Percentiles rank a stretch among this genome's conserved stretches.
These are phyloP conservation scores for Aspergillus japonicus DNA, from an alignment of 2,329 filamentous ascomycete genomes.

Conservation along the genomic window DNA sequence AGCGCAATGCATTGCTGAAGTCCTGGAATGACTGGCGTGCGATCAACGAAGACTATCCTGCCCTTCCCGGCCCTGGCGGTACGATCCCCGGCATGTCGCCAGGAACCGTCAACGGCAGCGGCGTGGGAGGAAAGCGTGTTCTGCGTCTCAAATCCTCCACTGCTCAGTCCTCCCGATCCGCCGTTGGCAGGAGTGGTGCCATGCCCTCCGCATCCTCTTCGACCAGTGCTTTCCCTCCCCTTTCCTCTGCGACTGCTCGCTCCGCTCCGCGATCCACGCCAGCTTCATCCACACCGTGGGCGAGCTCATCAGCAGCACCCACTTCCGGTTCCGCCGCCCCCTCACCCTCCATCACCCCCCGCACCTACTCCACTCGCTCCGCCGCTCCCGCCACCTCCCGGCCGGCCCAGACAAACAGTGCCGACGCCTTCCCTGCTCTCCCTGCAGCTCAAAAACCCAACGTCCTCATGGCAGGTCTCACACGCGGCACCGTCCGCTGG, in stretches of 20 bases:
- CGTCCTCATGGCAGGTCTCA: slow-evolving; percentile 52
- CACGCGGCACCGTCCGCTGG: slow-evolving; percentile 48
- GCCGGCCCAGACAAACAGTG: slow-evolving; percentile 24
- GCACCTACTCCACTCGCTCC: slow-evolving; percentile 25
- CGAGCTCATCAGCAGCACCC: slow-evolving; percentile 17
- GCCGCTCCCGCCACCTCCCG: slow-evolving; percentile 24
- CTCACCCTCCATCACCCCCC: slow-evolving; percentile 25
- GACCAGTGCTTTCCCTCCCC: slow-evolving; percentile 48
- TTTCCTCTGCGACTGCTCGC: slow-evolving; percentile 32
- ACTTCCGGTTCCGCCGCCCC: slow-evolving; percentile 18
- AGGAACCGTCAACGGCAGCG: slow-evolving; percentile 50
- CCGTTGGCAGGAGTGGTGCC: slow-evolving; percentile 59
- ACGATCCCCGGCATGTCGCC: slow-evolving; percentile 58
- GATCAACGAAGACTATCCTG: slow-evolving; percentile 93
- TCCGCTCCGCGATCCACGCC: slow-evolving; percentile 21
- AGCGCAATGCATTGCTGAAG: slow-evolving; percentile 70
- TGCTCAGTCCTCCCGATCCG: slow-evolving; percentile 63
- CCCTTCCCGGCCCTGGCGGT: slow-evolving; percentile 72
- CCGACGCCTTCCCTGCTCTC: slow-evolving; percentile 77
- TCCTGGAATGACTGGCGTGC: slow-evolving; percentile 96
- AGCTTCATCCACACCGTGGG: slow-evolving; percentile 26
- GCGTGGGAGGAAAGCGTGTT: slow-evolving; percentile 62
- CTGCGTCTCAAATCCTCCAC: slow-evolving; percentile 69
- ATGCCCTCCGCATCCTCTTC: slow-evolving; percentile 39
- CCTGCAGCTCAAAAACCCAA: slow-evolving; percentile 72